phyloP scores from a whole-genome alignment of 2,329 filamentous ascomycete genomes.

The Sarocladium brachiariae region DNA sequence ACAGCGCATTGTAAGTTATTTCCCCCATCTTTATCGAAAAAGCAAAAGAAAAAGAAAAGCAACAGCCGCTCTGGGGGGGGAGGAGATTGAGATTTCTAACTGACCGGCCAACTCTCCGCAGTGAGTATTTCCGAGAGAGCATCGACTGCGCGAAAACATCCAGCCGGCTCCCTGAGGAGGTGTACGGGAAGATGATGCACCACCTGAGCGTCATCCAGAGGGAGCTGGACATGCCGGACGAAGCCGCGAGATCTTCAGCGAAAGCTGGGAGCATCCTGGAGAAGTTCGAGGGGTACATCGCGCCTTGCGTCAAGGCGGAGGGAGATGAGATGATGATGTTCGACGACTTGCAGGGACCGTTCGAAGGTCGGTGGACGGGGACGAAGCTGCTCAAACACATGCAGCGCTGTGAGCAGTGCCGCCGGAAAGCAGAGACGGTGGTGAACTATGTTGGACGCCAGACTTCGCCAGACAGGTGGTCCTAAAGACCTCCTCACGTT shows the following conservation, averaged over 20 bases:
- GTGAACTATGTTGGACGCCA: neutral
- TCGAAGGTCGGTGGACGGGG: constrained; percentile 4
- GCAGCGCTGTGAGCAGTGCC: neutral
- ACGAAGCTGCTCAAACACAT: constrained; percentile 4
- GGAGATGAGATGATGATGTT: constrained; percentile 5
- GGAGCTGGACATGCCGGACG: neutral
- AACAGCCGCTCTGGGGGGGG: no score
- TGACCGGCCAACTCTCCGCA: neutral
- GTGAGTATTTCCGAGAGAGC: constrained; percentile 2
- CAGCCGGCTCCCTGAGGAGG: constrained; percentile 1
- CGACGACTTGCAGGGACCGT: neutral
- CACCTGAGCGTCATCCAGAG: neutral
- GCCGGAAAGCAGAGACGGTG: neutral
- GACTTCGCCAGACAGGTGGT: neutral
- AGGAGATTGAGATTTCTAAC: no score
- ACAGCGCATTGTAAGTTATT: constrained; percentile 2
- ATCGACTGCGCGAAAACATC: neutral
- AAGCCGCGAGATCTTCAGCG: neutral
- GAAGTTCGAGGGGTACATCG: constrained; percentile 2
- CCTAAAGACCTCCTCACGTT: neutral
- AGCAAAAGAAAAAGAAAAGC: no score
- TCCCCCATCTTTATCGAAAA: neutral
- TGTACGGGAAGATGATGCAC: neutral
- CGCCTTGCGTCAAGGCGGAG: neutral
- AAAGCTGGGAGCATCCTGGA: neutral